A percentile compares a stretch with the other conserved stretches of the same genome.
These are phyloP conservation scores for Cladophialophora chaetospira DNA, from an alignment of 2,329 filamentous ascomycete species.

Conservation along the genomic window DNA sequence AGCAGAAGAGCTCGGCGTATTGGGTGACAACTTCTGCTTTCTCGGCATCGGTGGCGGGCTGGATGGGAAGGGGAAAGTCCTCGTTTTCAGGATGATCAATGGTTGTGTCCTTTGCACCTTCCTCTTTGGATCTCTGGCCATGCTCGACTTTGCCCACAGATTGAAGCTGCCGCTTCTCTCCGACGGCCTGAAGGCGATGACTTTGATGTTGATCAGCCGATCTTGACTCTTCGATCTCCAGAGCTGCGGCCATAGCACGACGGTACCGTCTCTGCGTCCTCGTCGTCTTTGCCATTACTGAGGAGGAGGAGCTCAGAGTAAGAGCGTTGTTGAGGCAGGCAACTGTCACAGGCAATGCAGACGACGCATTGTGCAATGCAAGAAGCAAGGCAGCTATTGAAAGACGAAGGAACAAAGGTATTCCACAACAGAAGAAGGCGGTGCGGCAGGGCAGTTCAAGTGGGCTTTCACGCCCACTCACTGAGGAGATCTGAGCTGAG, in stretches of 20 bases:
- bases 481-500: too few relatives aligned
- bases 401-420: too few relatives aligned
- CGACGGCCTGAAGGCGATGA: neutral
- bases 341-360: too few relatives aligned
- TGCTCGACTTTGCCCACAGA: neutral
- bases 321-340: too few relatives aligned
- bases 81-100: neutral
- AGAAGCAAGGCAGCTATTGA: too few relatives aligned
- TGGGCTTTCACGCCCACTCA: too few relatives aligned
- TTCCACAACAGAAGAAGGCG: too few relatives aligned
- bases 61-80: neutral
- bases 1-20: neutral
- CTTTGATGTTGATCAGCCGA: neutral
- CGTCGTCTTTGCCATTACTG: too few relatives aligned
- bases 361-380: too few relatives aligned
- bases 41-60: neutral
- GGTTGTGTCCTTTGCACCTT: neutral
- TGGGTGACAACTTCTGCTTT: neutral
- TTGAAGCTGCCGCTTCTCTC: neutral
- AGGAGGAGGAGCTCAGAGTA: too few relatives aligned
- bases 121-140: too few relatives aligned
- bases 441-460: too few relatives aligned
- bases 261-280: neutral
- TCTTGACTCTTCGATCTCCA: neutral
- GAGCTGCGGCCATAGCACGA: neutral